Conservation (phyloP, 1,284 basidiomycete genomes). For the Naganishia sp. region DNA sequence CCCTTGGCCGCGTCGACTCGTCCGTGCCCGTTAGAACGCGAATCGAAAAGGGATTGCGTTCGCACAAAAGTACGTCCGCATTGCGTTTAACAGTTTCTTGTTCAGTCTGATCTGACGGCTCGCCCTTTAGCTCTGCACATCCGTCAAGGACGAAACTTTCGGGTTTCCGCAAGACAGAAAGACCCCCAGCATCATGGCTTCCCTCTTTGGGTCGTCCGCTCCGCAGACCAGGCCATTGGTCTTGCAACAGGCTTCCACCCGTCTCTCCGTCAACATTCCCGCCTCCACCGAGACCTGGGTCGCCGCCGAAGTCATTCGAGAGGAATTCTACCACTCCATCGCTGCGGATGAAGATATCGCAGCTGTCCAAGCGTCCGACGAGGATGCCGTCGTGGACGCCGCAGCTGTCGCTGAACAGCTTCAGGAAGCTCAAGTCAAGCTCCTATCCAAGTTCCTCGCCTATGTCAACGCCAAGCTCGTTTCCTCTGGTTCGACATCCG, state of each 20-base stretch:
- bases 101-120: no score
- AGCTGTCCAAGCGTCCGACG: slow-evolving; percentile 52
- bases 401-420: slow-evolving; percentile 39
- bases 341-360: slow-evolving; percentile 45
- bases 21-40: background rate
- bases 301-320: slow-evolving; percentile 79
- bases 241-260: slow-evolving; percentile 50
- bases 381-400: slow-evolving; percentile 43
- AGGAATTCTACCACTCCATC: slow-evolving; percentile 75
- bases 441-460: slow-evolving; percentile 75
- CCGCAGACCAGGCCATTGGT: slow-evolving; percentile 53
- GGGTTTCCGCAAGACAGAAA: slow-evolving; percentile 14
- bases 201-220: slow-evolving; percentile 45
- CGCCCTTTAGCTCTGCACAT: background rate
- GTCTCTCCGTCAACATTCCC: slow-evolving; percentile 77
- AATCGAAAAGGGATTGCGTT: slow-evolving; percentile 25
- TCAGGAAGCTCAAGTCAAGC: slow-evolving; percentile 67
- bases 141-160: background rate
- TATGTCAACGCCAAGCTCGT: slow-evolving; percentile 66
- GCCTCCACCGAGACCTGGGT: slow-evolving; percentile 75
- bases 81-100: background rate
- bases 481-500: slow-evolving; percentile 60
- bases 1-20: background rate
- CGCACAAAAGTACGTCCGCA: slow-evolving; percentile 2
- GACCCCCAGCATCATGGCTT: slow-evolving; percentile 43